Conservation (phyloP, 192 early-diverging fungal species). For the Linnemannia exigua region DNA sequence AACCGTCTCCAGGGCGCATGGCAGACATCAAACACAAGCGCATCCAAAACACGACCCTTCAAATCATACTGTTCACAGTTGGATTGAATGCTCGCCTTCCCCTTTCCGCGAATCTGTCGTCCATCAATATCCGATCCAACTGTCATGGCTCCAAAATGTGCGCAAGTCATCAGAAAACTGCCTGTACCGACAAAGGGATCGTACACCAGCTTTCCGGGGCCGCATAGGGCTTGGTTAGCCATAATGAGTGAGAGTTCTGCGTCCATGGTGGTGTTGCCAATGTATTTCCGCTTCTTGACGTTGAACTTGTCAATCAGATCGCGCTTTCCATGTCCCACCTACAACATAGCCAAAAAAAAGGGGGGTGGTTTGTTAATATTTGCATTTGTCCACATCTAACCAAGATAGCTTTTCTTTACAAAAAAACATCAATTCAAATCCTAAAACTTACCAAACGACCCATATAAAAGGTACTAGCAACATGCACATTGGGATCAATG, state of each 20-base stretch:
- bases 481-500: constrained; percentile 52
- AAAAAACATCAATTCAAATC: not conserved
- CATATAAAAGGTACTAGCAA: constrained; percentile 72
- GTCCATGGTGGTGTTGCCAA: constrained; percentile 99
- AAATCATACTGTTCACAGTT: constrained; percentile 91
- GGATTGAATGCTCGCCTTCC: constrained; percentile 69
- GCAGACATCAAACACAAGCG: constrained; percentile 87
- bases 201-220: constrained; percentile 83
- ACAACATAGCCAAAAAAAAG: not conserved
- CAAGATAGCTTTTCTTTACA: not conserved
- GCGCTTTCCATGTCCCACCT: constrained; percentile 80
- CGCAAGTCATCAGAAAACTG: constrained; percentile 92
- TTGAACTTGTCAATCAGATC: constrained; percentile 86
- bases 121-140: constrained; percentile 98
- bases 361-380: not conserved
- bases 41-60: constrained; percentile 80
- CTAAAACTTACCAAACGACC: constrained; percentile 67
- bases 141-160: constrained; percentile 93
- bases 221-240: constrained; percentile 93
- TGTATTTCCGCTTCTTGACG: constrained; percentile 94
- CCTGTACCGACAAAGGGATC: constrained; percentile 99
- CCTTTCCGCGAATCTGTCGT: constrained; percentile 94
- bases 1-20: constrained; percentile 85
- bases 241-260: constrained; percentile 97
- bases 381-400: not conserved